Percentiles rank a stretch among this genome's conserved stretches.
phyloP scores from a whole-genome alignment of 2,329 filamentous ascomycete species.

The Trichophyton rubrum region DNA sequence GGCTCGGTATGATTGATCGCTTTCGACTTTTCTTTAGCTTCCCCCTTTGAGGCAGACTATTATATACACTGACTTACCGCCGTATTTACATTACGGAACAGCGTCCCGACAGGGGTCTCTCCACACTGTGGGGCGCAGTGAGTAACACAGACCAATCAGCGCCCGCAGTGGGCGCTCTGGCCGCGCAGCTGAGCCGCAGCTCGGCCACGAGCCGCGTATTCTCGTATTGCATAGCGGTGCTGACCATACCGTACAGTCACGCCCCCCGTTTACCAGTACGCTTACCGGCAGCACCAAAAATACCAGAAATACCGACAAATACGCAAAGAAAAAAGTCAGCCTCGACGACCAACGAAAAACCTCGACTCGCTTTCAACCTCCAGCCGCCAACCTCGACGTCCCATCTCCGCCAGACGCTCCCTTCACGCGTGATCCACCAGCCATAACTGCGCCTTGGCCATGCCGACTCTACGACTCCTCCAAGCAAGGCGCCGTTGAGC shows the following conservation, averaged over 20 bases:
- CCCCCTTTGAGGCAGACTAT: not conserved
- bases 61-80: not conserved
- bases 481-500: not conserved
- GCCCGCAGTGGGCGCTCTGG: not conserved
- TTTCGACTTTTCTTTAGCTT: not conserved
- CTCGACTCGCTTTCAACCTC: too few species aligned
- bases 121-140: not conserved
- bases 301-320: too few species aligned
- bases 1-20: not conserved
- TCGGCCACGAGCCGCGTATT: conserved; percentile 4
- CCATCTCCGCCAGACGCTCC: too few species aligned
- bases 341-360: not conserved
- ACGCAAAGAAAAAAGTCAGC: not conserved
- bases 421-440: too few species aligned
- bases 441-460: not conserved
- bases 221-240: not conserved
- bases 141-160: not conserved
- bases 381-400: too few species aligned
- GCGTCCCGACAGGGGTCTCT: not conserved
- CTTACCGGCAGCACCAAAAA: not conserved
- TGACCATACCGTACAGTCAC: not conserved
- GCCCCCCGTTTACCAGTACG: not conserved
- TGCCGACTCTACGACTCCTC: not conserved
- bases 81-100: not conserved
- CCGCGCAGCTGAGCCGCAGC: conserved; percentile 3